phyloP scores from a whole-genome alignment of 1,139 yeast genomes.

The Suhomyces kunorum region DNA sequence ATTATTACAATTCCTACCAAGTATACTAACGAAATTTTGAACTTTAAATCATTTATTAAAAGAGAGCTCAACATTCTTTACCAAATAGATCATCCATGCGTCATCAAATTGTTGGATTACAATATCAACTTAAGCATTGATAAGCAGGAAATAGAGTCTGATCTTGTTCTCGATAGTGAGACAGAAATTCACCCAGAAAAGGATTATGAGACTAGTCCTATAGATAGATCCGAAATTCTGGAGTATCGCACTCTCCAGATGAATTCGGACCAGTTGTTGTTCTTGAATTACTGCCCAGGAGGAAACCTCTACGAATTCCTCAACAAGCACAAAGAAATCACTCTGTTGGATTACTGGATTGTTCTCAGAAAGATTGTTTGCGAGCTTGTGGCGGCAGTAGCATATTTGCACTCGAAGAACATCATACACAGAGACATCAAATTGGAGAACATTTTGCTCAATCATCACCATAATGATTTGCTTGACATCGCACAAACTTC shows the following conservation, averaged over 20 bases:
- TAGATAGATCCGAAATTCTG: conserved; percentile 9
- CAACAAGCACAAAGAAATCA: conserved; percentile 19
- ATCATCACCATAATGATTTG: conserved; percentile 33
- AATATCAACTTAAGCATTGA: conserved; percentile 26
- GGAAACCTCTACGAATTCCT: conserved; percentile 79
- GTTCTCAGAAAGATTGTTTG: conserved; percentile 63
- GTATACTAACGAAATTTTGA: conserved; percentile 28
- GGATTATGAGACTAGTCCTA: conserved; percentile 8
- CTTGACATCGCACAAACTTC: conserved; percentile 15
- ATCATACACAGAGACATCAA: conserved; percentile 88
- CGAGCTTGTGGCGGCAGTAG: conserved; percentile 68
- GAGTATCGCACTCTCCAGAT: conserved; percentile 30
- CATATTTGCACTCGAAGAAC: conserved; percentile 65
- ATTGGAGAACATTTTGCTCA: conserved; percentile 74
- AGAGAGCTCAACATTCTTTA: conserved; percentile 74
- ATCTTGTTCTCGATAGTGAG: conserved; percentile 11
- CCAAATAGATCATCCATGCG: conserved; percentile 45
- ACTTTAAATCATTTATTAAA: conserved; percentile 65
- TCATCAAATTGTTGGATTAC: conserved; percentile 38
- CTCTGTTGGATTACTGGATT: conserved; percentile 38
- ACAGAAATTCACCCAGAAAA: conserved; percentile 12
- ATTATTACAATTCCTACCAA: conserved; percentile 40
- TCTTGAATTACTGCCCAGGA: conserved; percentile 76
- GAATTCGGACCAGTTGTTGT: conserved; percentile 50
- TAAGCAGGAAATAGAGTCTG: conserved; percentile 23